Conservation (phyloP, 768 basidiomycete genomes). For the Lactifluus hygrophoroides region DNA sequence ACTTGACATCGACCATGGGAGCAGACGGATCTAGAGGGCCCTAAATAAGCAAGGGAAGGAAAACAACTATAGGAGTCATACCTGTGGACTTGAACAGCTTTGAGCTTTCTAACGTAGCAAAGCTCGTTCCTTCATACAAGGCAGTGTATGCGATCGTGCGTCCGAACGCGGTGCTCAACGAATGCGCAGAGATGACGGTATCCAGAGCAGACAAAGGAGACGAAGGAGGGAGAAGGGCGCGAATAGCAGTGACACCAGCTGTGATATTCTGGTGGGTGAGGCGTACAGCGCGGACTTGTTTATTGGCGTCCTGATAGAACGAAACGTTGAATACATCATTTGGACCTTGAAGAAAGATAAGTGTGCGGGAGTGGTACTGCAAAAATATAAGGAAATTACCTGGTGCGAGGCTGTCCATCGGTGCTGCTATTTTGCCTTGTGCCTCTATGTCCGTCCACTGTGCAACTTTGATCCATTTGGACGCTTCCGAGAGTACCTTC, state of each 20-base stretch:
- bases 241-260: conserved; percentile 76
- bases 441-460: conserved; percentile 66
- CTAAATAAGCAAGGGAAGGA: neutral
- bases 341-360: conserved; percentile 35
- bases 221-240: conserved; percentile 66
- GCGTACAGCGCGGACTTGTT: conserved; percentile 51
- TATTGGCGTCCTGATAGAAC: conserved; percentile 47
- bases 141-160: conserved; percentile 73
- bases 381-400: conserved; percentile 35
- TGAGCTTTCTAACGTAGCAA: conserved; percentile 54
- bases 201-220: conserved; percentile 62
- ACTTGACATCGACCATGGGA: conserved; percentile 42
- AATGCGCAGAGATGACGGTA: conserved; percentile 66
- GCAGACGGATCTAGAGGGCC: conserved; percentile 4
- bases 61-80: conserved; percentile 21
- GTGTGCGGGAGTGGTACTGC: neutral
- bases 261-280: conserved; percentile 82
- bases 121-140: conserved; percentile 65
- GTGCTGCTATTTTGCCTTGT: conserved; percentile 45
- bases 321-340: conserved; percentile 60
- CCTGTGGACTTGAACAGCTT: conserved; percentile 43
- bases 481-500: conserved; percentile 38
- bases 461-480: conserved; percentile 46
- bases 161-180: conserved; percentile 69
- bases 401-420: conserved; percentile 35